Evolutionary conservation across 768 basidiomycete genomes (phyloP).

Genomic region (Multifurca ochricompacta): DNA sequence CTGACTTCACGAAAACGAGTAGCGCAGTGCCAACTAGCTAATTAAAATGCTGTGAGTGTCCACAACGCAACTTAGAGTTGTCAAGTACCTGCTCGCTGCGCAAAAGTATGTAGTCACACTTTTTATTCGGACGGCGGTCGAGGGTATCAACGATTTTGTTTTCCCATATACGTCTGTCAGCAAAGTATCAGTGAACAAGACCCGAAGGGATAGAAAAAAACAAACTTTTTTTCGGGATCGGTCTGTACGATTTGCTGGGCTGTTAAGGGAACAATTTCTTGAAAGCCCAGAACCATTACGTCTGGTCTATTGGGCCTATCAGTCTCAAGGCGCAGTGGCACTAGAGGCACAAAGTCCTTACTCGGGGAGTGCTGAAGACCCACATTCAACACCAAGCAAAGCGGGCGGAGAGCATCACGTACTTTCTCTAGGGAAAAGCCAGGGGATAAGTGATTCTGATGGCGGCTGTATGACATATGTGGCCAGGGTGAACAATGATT

Average conservation of each 20-base stretch:
- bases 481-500: background rate
- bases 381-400: background rate
- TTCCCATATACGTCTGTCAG: conserved; percentile 77
- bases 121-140: conserved; percentile 58
- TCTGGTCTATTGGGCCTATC: conserved; percentile 52
- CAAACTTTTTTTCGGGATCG: conserved; percentile 84
- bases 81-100: conserved; percentile 79
- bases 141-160: conserved; percentile 70
- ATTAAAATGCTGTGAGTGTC: conserved; percentile 2
- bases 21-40: conserved; percentile 94
- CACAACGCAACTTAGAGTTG: background rate
- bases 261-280: conserved; percentile 97
- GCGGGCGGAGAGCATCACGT: conserved; percentile 26
- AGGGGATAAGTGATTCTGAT: conserved; percentile 78
- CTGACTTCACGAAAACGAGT: conserved; percentile 73
- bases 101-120: conserved; percentile 71
- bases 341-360: conserved; percentile 25
- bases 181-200: background rate
- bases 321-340: background rate
- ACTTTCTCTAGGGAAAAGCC: conserved; percentile 86
- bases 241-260: conserved; percentile 95
- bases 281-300: conserved; percentile 85
- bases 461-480: conserved; percentile 44
- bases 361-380: conserved; percentile 38
- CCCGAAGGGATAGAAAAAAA: background rate